Conservation (phyloP, 768 basidiomycete genomes). For the Lentinus tigrinus region DNA sequence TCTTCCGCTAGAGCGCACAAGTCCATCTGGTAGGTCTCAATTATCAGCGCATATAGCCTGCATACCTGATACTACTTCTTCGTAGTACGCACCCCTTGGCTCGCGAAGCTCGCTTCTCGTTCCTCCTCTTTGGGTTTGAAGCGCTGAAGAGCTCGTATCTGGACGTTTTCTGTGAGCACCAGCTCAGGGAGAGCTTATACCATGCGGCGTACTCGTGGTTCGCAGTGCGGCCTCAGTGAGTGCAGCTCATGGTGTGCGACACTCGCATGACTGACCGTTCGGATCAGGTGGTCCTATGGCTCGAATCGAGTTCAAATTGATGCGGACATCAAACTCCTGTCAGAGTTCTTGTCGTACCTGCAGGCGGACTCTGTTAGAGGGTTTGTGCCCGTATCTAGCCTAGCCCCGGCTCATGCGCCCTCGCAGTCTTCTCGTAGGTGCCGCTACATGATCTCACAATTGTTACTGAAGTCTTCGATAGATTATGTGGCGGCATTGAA, state of each 20-base stretch:
- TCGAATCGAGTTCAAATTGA: constrained; percentile 88
- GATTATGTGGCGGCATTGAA: constrained; percentile 64
- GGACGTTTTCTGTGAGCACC: constrained; percentile 78
- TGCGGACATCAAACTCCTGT: constrained; percentile 83
- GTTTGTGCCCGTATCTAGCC: constrained; percentile 55
- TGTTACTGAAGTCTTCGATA: constrained; percentile 23
- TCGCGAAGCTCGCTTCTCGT: constrained; percentile 85
- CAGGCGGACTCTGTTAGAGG: constrained; percentile 72
- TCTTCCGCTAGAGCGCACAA: constrained; percentile 72
- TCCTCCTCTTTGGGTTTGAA: constrained; percentile 92
- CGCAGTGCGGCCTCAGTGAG: constrained; percentile 87
- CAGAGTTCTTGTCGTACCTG: constrained; percentile 78
- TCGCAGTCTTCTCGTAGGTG: constrained; percentile 28
- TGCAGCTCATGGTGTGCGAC: too few relatives aligned
- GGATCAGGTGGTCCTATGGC: constrained; percentile 89
- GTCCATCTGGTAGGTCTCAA: constrained; percentile 62
- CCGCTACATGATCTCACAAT: constrained; percentile 24
- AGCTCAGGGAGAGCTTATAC: constrained; percentile 75
- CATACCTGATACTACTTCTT: background rate
- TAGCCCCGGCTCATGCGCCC: constrained; percentile 48
- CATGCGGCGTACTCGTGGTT: constrained; percentile 89
- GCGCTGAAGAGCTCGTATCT: constrained; percentile 84
- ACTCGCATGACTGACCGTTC: background rate
- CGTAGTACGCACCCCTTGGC: constrained; percentile 87
- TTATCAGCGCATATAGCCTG: background rate